Evolutionary conservation across 176 grass and related monocot species (phyloP).

Genomic region (Saccharum officinarum): DNA sequence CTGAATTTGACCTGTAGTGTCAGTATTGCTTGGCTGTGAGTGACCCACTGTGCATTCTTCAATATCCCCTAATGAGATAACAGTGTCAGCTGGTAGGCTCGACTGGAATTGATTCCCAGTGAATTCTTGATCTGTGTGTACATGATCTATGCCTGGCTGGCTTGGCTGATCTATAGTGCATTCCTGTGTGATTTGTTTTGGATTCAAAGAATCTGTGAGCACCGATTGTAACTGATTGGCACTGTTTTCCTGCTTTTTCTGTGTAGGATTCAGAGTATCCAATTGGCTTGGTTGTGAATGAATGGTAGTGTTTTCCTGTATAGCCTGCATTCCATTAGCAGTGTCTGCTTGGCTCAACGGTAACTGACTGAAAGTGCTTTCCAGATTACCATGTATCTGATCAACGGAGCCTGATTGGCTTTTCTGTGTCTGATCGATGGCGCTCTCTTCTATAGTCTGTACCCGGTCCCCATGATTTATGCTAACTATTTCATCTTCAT

Average conservation of each 20-base stretch:
- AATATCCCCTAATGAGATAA: background rate
- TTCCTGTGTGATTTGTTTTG: background rate
- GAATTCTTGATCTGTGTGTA: background rate
- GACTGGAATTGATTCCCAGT: background rate
- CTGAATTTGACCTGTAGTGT: background rate
- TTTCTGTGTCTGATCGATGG: background rate
- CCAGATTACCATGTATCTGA: constrained; percentile 12
- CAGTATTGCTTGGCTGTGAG: background rate
- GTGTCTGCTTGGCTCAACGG: constrained; percentile 16
- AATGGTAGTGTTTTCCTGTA: constrained; percentile 27
- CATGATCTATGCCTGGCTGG: constrained; percentile 22
- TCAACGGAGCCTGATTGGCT: constrained; percentile 10
- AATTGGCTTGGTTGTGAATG: constrained; percentile 26
- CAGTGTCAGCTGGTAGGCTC: background rate
- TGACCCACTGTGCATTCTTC: background rate
- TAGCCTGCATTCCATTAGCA: constrained; percentile 1
- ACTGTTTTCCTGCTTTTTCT: constrained; percentile 24
- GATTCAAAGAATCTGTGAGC: constrained; percentile 3
- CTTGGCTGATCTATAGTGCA: background rate
- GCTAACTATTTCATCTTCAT: background rate
- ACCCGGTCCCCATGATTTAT: constrained; percentile 23
- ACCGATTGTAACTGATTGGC: constrained; percentile 6
- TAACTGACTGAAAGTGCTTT: constrained; percentile 15
- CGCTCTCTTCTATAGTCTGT: constrained; percentile 1
- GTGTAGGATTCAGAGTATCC: constrained; percentile 2